These are phyloP conservation scores for Oryza coarctata DNA, from an alignment of 176 grass and related monocot species.

Conservation along the genomic window DNA sequence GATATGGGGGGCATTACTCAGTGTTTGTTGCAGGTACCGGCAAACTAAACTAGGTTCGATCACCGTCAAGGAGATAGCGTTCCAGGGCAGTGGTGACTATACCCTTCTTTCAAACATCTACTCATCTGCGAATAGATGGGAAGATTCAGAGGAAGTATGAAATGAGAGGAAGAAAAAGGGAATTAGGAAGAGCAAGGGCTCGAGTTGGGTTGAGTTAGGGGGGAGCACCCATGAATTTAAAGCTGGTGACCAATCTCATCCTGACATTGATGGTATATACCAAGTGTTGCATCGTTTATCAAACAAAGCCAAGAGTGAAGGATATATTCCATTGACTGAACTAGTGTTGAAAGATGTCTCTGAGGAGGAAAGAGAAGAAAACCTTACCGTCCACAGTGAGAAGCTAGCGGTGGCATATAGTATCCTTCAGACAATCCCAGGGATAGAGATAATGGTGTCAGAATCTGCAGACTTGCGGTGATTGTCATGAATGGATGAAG, in stretches of 20 bases:
- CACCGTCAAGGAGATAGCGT: conserved; percentile 39
- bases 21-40: conserved; percentile 44
- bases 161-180: conserved; percentile 56
- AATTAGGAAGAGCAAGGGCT: conserved; percentile 54
- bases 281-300: conserved; percentile 44
- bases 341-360: conserved; percentile 65
- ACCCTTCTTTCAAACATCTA: conserved; percentile 74
- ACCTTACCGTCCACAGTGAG: conserved; percentile 63
- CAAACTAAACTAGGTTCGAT: conserved; percentile 49
- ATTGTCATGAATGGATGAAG: conserved; percentile 79
- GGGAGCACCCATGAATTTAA: conserved; percentile 56
- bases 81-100: conserved; percentile 56
- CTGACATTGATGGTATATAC: conserved; percentile 54
- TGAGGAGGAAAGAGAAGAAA: conserved; percentile 77
- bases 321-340: conserved; percentile 59
- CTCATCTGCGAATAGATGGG: conserved; percentile 60
- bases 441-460: conserved; percentile 68
- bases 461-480: conserved; percentile 65
- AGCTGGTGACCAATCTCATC: conserved; percentile 60
- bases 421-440: conserved; percentile 64
- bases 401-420: conserved; percentile 65
- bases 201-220: conserved; percentile 65
- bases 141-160: conserved; percentile 58
- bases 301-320: conserved; percentile 56
- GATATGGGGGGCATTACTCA: conserved; percentile 79